Conservation (phyloP, 495 filamentous ascomycete genomes). For the Podospora australis region DNA sequence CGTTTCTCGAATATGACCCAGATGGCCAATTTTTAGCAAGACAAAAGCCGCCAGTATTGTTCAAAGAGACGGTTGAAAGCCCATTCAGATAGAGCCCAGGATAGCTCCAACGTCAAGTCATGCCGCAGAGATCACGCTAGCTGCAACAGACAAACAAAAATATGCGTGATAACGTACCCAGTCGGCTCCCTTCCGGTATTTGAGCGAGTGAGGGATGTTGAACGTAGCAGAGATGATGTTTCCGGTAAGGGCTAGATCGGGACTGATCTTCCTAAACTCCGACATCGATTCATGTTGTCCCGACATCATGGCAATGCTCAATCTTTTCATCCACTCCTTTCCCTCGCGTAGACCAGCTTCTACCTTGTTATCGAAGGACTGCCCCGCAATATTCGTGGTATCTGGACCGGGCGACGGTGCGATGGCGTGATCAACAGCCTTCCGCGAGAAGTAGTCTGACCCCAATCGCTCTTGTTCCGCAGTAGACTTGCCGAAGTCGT, state of each 20-base stretch:
- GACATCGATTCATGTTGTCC: conserved; percentile 43
- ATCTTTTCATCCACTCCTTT: conserved; percentile 55
- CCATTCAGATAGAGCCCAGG: too few relatives aligned
- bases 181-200: conserved; percentile 57
- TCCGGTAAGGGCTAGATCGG: conserved; percentile 65
- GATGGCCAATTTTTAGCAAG: too few relatives aligned
- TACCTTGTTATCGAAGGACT: conserved; percentile 39
- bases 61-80: too few relatives aligned
- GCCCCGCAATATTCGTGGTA: conserved; percentile 9
- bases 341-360: conserved; percentile 49
- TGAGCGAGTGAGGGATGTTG: conserved; percentile 70
- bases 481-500: conserved; percentile 6
- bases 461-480: conserved; percentile 1
- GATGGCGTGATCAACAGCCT: conserved; percentile 23
- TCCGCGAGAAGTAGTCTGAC: conserved; percentile 36
- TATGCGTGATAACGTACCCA: conserved; percentile 77
- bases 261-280: conserved; percentile 55
- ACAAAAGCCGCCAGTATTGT: too few relatives aligned
- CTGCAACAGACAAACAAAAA: too few relatives aligned
- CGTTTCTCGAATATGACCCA: too few relatives aligned
- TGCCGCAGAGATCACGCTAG: too few relatives aligned
- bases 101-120: too few relatives aligned
- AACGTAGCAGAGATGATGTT: conserved; percentile 83
- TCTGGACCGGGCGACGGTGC: conserved; percentile 16
- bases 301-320: conserved; percentile 47